phyloP scores from a whole-genome alignment of 2,329 filamentous ascomycete genomes.

The Bipolaris gigantea region DNA sequence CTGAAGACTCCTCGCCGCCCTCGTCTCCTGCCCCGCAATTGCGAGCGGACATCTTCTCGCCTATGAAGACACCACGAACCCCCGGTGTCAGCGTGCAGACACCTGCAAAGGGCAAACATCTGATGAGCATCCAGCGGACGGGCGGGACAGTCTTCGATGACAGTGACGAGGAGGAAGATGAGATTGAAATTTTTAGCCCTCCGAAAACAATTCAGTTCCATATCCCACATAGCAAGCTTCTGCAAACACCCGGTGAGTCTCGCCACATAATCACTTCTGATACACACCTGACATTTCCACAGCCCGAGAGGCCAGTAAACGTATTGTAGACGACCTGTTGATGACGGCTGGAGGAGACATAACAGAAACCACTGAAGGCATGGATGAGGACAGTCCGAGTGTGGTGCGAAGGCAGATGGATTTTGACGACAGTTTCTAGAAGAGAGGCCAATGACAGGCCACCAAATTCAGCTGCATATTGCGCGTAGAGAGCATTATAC shows the following conservation, averaged over 20 bases:
- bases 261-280: accelerated
- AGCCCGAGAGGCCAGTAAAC: conserved; percentile 78
- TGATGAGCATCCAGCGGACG: conserved; percentile 55
- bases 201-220: conserved; percentile 93
- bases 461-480: not conserved
- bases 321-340: conserved; percentile 79
- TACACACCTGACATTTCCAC: conserved; percentile 5
- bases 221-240: conserved; percentile 71
- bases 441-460: not conserved
- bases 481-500: conserved; percentile 5
- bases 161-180: conserved; percentile 65
- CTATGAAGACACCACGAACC: conserved; percentile 65
- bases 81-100: conserved; percentile 84
- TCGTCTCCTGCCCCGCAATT: conserved; percentile 74
- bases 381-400: conserved; percentile 53
- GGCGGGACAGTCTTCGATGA: conserved; percentile 65
- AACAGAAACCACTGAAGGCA: conserved; percentile 50
- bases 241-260: conserved; percentile 76
- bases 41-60: conserved; percentile 83
- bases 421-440: conserved; percentile 53
- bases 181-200: conserved; percentile 67
- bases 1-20: conserved; percentile 52
- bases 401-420: conserved; percentile 50
- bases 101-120: conserved; percentile 54
- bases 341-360: conserved; percentile 69